These are phyloP conservation scores for Wilcoxina mikolae DNA, from an alignment of 495 filamentous ascomycete species.

Conservation along the genomic window DNA sequence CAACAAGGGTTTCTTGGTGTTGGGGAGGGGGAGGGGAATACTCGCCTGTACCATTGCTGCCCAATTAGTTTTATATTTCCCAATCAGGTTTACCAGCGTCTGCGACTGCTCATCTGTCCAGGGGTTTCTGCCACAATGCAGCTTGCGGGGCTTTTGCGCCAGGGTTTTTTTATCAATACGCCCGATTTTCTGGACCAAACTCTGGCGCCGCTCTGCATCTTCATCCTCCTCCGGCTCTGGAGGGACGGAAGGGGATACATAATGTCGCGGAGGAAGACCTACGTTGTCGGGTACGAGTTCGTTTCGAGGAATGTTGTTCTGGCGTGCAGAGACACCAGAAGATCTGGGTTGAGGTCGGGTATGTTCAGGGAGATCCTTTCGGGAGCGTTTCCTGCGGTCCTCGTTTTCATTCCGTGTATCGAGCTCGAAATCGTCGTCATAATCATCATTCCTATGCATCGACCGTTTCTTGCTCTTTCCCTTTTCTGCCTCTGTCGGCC, in stretches of 20 bases:
- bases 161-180: background rate
- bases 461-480: background rate
- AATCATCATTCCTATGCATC: background rate
- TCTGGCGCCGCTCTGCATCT: background rate
- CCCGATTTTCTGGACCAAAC: background rate
- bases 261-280: background rate
- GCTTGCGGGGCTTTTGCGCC: background rate
- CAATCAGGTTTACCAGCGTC: slow-evolving; percentile 42
- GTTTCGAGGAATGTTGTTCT: background rate
- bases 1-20: background rate
- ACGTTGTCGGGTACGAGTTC: background rate
- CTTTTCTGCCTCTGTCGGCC: background rate
- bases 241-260: too few species aligned
- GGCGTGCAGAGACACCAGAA: background rate
- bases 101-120: slow-evolving; percentile 32
- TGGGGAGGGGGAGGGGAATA: background rate
- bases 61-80: slow-evolving; percentile 28
- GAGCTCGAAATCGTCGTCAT: background rate
- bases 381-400: background rate
- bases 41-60: slow-evolving; percentile 18
- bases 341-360: too few species aligned
- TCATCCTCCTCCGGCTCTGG: background rate
- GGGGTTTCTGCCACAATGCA: slow-evolving; percentile 28
- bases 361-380: background rate
- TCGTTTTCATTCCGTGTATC: background rate